Evolutionary conservation across 768 basidiomycete species (phyloP), one percentile per base, ranked within the genome.

Genomic region (Auricularia sp.): DNA sequence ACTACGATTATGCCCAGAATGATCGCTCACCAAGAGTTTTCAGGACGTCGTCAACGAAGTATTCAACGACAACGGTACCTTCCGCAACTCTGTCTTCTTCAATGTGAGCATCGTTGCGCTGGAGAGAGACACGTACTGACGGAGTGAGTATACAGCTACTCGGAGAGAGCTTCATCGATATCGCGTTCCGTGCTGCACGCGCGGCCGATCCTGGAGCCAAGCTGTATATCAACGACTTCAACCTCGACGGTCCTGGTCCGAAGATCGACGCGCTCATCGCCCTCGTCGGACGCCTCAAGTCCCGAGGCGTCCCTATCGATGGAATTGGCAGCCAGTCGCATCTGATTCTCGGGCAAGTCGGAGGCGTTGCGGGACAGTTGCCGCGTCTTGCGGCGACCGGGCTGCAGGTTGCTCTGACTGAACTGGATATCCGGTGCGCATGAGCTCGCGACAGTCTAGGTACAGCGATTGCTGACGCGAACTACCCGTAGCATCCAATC

Each of bases 11-110:
- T 11, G 3, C 10, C 33, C 8, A 34, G 42, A 29, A 44, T 4
- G 44, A 23, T 7, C 36, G 21, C 54, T 16, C 3, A 54, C 44
- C 59, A 12, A n/a, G 7, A 42, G 29, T 59, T 36, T 34, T 62
- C 82, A 80, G 81, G 82, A 84, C 29, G 82, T 83, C 43, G 72
- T 84, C 62, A 85, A 84, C 62, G 83, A 85, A 71, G 78, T 82
- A 10, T 83, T 86, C 75, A 82, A 84, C 67, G 85, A 86, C 36
- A 78, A 86, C 67, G 84, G 86, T 21, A 83, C 82, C 8, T 83
- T 76, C 72, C 80, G 84, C 53, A 63, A 73, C 21, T 74, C 79
- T 62, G 77, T 86, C 16, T 87, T 84, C 75, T 84, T 76, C 74
- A 77, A 77, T 66, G 79, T 78, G 2, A 29, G 29, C 29, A 29